A percentile compares a stretch with the other conserved stretches of the same genome.
These are phyloP conservation scores for Globisporangium yorkense DNA, from an alignment of 352 stramenopile genomes.

Conservation along the genomic window DNA sequence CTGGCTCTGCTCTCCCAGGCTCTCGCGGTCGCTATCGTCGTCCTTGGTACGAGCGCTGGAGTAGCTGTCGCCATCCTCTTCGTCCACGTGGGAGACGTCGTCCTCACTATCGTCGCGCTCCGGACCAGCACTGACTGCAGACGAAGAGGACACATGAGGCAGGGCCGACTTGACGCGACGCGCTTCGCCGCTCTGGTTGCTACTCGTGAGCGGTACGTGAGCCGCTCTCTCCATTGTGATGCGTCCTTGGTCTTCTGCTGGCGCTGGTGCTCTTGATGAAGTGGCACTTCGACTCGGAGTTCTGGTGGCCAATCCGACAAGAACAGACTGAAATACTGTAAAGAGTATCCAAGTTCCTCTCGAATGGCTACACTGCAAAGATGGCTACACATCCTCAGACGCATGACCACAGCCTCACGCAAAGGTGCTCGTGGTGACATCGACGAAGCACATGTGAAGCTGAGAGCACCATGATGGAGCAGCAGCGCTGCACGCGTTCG, in stretches of 20 bases:
- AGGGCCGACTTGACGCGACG: not conserved
- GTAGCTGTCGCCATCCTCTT: conserved; percentile 6
- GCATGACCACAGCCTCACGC: too few species aligned
- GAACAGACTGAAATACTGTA: not conserved
- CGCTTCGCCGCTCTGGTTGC: conserved; percentile 6
- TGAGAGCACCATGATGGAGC: too few species aligned
- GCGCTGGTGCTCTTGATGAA: not conserved
- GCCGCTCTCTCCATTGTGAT: not conserved
- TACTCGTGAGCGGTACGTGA: not conserved
- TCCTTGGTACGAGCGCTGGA: not conserved
- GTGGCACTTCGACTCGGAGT: not conserved
- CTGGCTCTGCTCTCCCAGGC: conserved; percentile 13
- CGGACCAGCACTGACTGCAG: not conserved
- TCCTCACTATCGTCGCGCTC: not conserved
- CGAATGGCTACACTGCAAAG: too few species aligned
- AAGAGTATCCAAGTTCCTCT: too few species aligned
- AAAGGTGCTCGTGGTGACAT: too few species aligned
- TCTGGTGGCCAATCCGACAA: not conserved
- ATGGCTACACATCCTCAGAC: too few species aligned
- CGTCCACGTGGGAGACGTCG: conserved; percentile 8
- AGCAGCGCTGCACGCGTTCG: too few species aligned
- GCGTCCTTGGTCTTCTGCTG: not conserved
- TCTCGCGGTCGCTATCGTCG: conserved; percentile 1
- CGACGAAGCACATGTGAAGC: too few species aligned
- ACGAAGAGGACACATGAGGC: not conserved